phyloP scores from a whole-genome alignment of 139 green algal species.

The Ettlia oleoabundans region DNA sequence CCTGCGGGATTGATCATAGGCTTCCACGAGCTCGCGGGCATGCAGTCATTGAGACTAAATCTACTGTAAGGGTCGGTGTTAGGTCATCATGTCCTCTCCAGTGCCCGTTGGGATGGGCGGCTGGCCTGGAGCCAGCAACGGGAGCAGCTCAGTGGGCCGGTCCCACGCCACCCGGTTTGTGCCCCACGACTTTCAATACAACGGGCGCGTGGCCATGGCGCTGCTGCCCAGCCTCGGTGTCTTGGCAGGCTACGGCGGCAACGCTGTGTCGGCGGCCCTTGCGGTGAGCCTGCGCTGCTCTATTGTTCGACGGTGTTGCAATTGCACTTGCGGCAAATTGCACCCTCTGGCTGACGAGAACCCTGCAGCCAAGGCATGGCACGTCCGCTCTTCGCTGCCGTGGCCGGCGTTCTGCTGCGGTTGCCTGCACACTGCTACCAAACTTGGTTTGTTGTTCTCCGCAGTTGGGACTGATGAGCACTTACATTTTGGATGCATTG shows the following conservation, averaged over 20 bases:
- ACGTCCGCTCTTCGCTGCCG: no score
- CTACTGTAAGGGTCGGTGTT: no score
- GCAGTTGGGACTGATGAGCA: constrained; percentile 76
- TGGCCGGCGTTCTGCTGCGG: not conserved
- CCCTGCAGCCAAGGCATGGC: no score
- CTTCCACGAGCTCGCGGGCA: no score
- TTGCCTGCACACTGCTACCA: not conserved
- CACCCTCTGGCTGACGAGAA: no score
- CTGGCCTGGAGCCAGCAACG: not conserved
- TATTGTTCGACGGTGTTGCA: not conserved
- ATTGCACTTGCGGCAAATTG: no score
- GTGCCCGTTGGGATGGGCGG: not conserved
- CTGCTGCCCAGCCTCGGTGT: constrained; percentile 83
- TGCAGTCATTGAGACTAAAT: no score
- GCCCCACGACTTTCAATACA: constrained; percentile 75
- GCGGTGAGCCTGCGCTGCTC: constrained; percentile 47
- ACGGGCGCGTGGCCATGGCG: constrained; percentile 72
- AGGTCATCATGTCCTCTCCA: not conserved
- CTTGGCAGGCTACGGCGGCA: constrained; percentile 74
- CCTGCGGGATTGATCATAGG: no score
- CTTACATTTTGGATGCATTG: constrained; percentile 92
- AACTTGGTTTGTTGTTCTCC: no score
- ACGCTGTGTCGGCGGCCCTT: constrained; percentile 62
- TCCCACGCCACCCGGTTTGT: constrained; percentile 45
- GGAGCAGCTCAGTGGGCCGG: not conserved